Conservation (phyloP, 176 grass and related monocot genomes). For the Aechmea fasciata region DNA sequence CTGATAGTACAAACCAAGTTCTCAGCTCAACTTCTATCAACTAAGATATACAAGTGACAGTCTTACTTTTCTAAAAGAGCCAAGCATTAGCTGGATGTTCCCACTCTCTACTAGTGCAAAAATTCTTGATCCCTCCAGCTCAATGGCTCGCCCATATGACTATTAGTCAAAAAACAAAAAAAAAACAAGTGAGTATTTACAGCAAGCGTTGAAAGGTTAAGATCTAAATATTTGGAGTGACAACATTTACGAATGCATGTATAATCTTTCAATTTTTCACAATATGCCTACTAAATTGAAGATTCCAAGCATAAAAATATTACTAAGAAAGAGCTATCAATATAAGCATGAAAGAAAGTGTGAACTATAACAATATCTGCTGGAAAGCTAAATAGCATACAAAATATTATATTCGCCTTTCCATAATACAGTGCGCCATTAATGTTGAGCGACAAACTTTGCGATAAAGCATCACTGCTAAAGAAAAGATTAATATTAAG, state of each 20-base stretch:
- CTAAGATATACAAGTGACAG: slow-evolving; percentile 10
- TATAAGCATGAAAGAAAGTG: neutral
- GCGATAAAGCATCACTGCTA: too few species aligned
- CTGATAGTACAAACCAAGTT: neutral
- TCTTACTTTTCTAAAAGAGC: slow-evolving; percentile 90
- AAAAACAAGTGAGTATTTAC: slow-evolving; percentile 12
- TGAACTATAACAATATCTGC: neutral
- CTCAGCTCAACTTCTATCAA: neutral
- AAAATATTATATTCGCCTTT: too few species aligned
- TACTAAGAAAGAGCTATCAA: neutral
- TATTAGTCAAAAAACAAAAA: slow-evolving; percentile 28
- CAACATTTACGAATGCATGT: neutral
- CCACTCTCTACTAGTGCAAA: slow-evolving; percentile 92
- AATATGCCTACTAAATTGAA: neutral
- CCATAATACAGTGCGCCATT: too few species aligned
- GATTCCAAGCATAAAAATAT: neutral
- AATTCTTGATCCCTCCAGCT: slow-evolving; percentile 64
- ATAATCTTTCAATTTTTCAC: neutral
- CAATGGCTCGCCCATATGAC: slow-evolving; percentile 91
- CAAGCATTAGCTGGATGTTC: slow-evolving; percentile 81
- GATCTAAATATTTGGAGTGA: neutral
- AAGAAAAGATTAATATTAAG: too few species aligned
- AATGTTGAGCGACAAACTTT: too few species aligned
- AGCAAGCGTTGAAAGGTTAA: neutral
- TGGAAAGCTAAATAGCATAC: too few species aligned